phyloP scores from a whole-genome alignment of 257 asterid species.

The Solanum bulbocastanum region DNA sequence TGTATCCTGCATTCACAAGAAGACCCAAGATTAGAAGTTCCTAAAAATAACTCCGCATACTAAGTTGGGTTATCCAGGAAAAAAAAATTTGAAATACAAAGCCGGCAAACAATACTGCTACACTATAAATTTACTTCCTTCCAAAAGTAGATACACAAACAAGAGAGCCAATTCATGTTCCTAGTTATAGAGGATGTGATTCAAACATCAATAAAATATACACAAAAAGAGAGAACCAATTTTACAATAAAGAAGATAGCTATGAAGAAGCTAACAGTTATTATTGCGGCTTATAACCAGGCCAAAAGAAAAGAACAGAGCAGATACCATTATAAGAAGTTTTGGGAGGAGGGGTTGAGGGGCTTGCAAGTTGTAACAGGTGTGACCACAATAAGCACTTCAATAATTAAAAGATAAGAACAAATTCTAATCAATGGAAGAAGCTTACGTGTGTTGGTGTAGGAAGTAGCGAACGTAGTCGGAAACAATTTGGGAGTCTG shows the following conservation, averaged over 20 bases:
- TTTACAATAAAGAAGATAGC: not conserved
- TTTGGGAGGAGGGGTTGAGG: not conserved
- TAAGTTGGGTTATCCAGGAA: not conserved
- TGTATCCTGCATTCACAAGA: slow-evolving; percentile 47
- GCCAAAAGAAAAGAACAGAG: not conserved
- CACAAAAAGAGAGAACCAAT: not conserved
- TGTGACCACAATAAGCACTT: not conserved
- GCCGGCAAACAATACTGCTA: not conserved
- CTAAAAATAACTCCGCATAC: not conserved
- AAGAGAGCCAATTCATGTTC: not conserved
- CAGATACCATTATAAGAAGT: not conserved
- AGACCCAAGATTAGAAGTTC: not conserved
- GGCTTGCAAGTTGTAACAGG: not conserved
- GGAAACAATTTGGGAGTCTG: slow-evolving; percentile 67
- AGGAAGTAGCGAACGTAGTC: slow-evolving; percentile 72
- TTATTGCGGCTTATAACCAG: not conserved
- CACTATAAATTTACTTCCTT: not conserved
- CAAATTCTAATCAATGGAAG: not conserved
- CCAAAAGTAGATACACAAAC: not conserved
- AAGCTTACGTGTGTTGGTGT: slow-evolving; percentile 74
- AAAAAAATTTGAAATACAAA: not conserved
- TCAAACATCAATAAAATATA: not conserved
- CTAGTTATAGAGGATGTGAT: not conserved
- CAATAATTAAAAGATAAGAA: not conserved
- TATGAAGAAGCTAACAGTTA: not conserved